phyloP scores from a whole-genome alignment of 1,139 yeast genomes.

The Hansenula anomala region DNA sequence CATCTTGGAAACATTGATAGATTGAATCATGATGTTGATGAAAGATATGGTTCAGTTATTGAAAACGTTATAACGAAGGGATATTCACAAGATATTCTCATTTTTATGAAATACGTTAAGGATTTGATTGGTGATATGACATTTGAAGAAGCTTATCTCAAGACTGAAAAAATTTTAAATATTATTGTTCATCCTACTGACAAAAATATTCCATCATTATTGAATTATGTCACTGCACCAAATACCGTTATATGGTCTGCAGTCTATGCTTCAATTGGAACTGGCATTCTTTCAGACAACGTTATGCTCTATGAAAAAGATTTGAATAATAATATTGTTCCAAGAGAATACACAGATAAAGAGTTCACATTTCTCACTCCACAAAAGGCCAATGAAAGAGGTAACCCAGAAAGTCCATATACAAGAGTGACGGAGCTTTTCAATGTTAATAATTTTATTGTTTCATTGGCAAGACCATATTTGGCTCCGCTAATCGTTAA shows the following conservation, averaged over 20 bases:
- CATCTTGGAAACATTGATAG: slow-evolving; percentile 32
- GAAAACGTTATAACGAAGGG: slow-evolving; percentile 70
- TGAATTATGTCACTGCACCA: slow-evolving; percentile 92
- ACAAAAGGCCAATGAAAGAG: slow-evolving; percentile 35
- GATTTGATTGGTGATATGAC: slow-evolving; percentile 80
- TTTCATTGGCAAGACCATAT: slow-evolving; percentile 88
- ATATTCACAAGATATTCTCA: slow-evolving; percentile 77
- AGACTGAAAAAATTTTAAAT: slow-evolving; percentile 78
- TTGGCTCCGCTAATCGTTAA: slow-evolving; percentile 83
- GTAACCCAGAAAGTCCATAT: slow-evolving; percentile 60
- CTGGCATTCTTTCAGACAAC: slow-evolving; percentile 56
- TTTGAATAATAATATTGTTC: slow-evolving; percentile 51
- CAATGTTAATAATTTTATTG: slow-evolving; percentile 88
- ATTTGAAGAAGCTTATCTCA: slow-evolving; percentile 87
- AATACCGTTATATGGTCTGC: slow-evolving; percentile 89
- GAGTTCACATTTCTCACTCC: slow-evolving; percentile 37
- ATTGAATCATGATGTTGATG: slow-evolving; percentile 53
- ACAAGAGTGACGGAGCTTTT: slow-evolving; percentile 85
- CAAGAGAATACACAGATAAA: slow-evolving; percentile 12
- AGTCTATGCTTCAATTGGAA: slow-evolving; percentile 53
- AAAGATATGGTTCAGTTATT: slow-evolving; percentile 59
- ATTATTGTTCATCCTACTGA: slow-evolving; percentile 87
- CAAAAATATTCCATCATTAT: slow-evolving; percentile 61
- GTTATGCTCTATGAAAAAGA: slow-evolving; percentile 70
- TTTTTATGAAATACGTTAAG: slow-evolving; percentile 74